These are phyloP conservation scores for Phyllosticta capitalensis DNA, from an alignment of 2,329 filamentous ascomycete species.

Conservation along the genomic window DNA sequence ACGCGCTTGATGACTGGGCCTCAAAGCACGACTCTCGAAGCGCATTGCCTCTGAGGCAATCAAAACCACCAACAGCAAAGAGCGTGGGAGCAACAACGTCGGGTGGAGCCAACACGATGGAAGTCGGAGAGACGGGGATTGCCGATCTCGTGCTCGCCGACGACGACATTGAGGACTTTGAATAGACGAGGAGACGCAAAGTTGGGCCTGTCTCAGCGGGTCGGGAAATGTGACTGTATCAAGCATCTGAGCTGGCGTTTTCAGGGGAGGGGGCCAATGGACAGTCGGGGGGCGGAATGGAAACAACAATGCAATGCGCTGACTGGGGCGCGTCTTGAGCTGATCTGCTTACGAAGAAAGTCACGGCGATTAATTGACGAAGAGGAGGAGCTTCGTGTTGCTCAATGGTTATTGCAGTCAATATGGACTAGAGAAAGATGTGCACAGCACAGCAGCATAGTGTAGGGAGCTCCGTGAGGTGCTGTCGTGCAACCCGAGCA, in stretches of 20 bases:
- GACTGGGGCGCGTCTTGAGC: neutral
- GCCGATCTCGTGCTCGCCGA: slow-evolving; percentile 35
- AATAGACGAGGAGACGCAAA: neutral
- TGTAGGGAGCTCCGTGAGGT: neutral
- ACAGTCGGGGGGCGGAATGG: neutral
- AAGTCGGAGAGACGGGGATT: slow-evolving; percentile 18
- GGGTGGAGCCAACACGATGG: neutral
- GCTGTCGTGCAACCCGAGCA: neutral
- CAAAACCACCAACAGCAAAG: slow-evolving; percentile 14
- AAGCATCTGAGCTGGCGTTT: neutral
- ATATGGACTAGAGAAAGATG: neutral
- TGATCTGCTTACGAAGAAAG: neutral
- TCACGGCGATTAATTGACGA: neutral
- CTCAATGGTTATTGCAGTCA: neutral
- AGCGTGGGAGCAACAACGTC: slow-evolving; percentile 10
- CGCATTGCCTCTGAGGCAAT: slow-evolving; percentile 15
- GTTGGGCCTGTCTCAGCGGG: neutral
- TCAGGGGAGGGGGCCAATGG: neutral
- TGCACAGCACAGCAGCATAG: neutral
- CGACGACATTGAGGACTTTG: slow-evolving; percentile 37
- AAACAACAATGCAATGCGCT: neutral
- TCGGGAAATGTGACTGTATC: neutral
- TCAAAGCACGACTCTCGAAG: slow-evolving; percentile 13
- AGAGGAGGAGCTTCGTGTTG: neutral
- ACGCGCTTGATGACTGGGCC: slow-evolving; percentile 13